Evolutionary conservation across 257 asterid species (phyloP).

Genomic region (Forsythia suspensa): DNA sequence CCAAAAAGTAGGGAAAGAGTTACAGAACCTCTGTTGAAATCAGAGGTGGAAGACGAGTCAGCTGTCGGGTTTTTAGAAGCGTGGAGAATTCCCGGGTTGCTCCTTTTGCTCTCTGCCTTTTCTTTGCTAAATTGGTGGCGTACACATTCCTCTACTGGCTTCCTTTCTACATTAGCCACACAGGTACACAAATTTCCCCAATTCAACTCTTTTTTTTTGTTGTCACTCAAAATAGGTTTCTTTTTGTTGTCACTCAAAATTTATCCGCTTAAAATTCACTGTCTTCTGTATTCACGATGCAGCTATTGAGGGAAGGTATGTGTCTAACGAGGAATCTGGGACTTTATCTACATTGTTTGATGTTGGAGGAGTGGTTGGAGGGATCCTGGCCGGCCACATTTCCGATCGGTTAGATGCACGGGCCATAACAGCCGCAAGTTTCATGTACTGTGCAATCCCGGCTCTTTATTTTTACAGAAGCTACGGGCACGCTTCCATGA

Average conservation of each 20-base stretch:
- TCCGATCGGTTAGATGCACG: constrained; percentile 78
- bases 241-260: no score
- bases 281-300: constrained; percentile 27
- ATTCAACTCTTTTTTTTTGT: constrained; percentile 10
- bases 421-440: constrained; percentile 95
- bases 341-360: constrained; percentile 86
- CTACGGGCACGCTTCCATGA: constrained; percentile 78
- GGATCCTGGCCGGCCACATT: constrained; percentile 87
- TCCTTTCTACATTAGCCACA: constrained; percentile 58
- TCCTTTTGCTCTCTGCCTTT: constrained; percentile 50
- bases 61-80: constrained; percentile 56
- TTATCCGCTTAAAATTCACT: constrained; percentile 4
- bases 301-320: constrained; percentile 83
- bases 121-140: constrained; percentile 55
- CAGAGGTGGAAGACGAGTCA: constrained; percentile 24
- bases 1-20: constrained; percentile 36
- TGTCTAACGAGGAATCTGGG: constrained; percentile 78
- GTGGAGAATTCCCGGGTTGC: constrained; percentile 61
- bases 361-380: constrained; percentile 94
- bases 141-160: constrained; percentile 55
- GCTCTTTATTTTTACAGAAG: constrained; percentile 81
- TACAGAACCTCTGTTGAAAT: constrained; percentile 31
- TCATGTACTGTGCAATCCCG: constrained; percentile 95
- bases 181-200: constrained; percentile 29
- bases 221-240: no score